Base-by-base conservation (phyloP, 1,284 basidiomycete species). In the Ganoderma sinense region DNA sequence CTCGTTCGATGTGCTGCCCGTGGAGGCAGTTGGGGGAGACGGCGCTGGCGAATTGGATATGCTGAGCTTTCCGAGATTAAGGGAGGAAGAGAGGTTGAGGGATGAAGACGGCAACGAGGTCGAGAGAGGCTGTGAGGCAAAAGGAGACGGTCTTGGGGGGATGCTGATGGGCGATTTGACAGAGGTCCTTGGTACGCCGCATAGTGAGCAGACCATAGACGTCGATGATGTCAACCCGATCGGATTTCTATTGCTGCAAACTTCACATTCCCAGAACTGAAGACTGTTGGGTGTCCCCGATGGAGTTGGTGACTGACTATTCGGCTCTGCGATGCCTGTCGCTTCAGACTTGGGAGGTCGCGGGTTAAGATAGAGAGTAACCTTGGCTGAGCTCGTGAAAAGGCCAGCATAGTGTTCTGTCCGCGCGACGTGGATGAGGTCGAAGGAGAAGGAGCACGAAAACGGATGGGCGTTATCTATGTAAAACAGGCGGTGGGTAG, bases 351-450 rank as follows among this genome's bases (percentile, higher is more conserved):
- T 59, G 18, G 77, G 62, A 31, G 78, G 68, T 67, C 70, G 73
- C 62, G 71, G 82, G 76, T 80, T 77, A 39, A 97, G 85, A 72
- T 91, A 85, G 2, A 98, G 83, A 0, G 96, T 97, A 71, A 98
- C 88, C 82, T 99, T 99, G 4, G 97, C 78, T 0, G 93, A 96
- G 29, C 94, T 97, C 68, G 90, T 94, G 84, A 99, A 93, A 71
- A 99, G 91, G 3, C 97, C 97, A 2, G 92, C 91, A 79, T 98
- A 99, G 81, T 94, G 89, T 75, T 98, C 96, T 3, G 96, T 97
- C 76, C 93, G 92, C 1, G 84, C 83, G 65, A 99, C 86, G 70
- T 84, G 83, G 0, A 86, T 83, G 10, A 98, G 87, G 73, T 92
- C 88, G 71, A 94, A 80, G 31, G 84, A 80, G 76, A 93, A 91